Evolutionary conservation across 352 stramenopile genomes (phyloP).

Genomic region (Phytophthora megakarya): DNA sequence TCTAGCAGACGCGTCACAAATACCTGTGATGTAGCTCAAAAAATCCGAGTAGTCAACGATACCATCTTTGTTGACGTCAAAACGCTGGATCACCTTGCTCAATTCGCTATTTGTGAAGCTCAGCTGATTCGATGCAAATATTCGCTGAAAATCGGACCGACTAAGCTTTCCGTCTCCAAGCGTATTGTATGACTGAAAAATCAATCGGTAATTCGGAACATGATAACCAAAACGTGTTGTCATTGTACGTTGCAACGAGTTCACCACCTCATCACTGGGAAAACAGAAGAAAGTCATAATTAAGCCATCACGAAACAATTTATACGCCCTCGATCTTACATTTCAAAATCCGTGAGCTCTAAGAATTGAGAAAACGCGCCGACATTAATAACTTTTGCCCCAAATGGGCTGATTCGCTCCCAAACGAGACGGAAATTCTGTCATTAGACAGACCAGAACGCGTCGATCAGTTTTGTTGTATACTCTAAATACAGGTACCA

Average conservation of each 20-base stretch:
- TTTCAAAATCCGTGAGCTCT: constrained; percentile 76
- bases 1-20: constrained; percentile 67
- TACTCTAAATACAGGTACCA: not conserved
- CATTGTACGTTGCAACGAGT: constrained; percentile 66
- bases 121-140: constrained; percentile 71
- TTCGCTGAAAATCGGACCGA: constrained; percentile 71
- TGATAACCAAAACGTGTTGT: constrained; percentile 64
- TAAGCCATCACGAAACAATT: too few species aligned
- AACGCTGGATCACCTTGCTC: constrained; percentile 79
- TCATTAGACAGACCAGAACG: not conserved
- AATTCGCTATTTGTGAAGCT: constrained; percentile 76
- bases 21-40: constrained; percentile 74
- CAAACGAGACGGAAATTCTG: constrained; percentile 71
- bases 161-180: constrained; percentile 70
- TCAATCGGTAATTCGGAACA: constrained; percentile 71
- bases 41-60: constrained; percentile 83
- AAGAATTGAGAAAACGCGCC: constrained; percentile 66
- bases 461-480: not conserved
- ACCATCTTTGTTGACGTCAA: constrained; percentile 78
- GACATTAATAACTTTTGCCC: constrained; percentile 60
- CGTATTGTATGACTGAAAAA: constrained; percentile 81
- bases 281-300: not conserved
- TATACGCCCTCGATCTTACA: constrained; percentile 40
- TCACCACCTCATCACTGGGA: constrained; percentile 68
- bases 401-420: constrained; percentile 72